Evolutionary conservation across 441 rosid genomes (phyloP), one percentile per base, ranked within the genome.

Genomic region (Biscutella laevigata): DNA sequence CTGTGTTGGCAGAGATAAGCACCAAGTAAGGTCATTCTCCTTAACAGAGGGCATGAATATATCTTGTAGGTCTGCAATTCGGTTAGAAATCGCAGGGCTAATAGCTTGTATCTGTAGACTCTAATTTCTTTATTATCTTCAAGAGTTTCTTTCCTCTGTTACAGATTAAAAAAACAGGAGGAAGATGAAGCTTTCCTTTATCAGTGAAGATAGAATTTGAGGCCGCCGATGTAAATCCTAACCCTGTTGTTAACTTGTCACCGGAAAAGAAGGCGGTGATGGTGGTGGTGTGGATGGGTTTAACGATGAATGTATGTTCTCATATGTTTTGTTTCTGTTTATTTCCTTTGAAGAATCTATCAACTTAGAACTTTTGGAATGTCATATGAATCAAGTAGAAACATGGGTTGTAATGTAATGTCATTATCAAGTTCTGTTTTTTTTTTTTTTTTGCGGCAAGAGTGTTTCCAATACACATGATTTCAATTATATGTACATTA

Each of bases 1-100:
- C 79, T 82, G 49, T 75, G 70, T 74, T 76, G 80, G 80, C 86
- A 66, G 55, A 71, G 80, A 73, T 78, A 64, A 75, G 60, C 46
- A 53, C 33, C 33, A 61, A 39, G 52, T 55, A 57, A 57, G 44
- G 42, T 39, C 68, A 54, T n/a, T n/a, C n/a, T n/a, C n/a, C n/a
- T n/a, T n/a, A n/a, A n/a, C n/a, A n/a, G n/a, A n/a, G n/a, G n/a
- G n/a, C n/a, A n/a, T n/a, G n/a, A n/a, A n/a, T n/a, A n/a, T n/a
- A n/a, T n/a, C n/a, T n/a, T n/a, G n/a, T n/a, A n/a, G n/a, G n/a
- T n/a, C n/a, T n/a, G n/a, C n/a, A n/a, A n/a, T n/a, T n/a, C n/a
- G n/a, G n/a, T n/a, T n/a, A n/a, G n/a, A n/a, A n/a, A n/a, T n/a
- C n/a, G n/a, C n/a, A n/a, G n/a, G n/a, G n/a, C n/a, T n/a, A n/a